Base-by-base conservation (phyloP, 768 basidiomycete species). In the Polyporus arcularius region DNA sequence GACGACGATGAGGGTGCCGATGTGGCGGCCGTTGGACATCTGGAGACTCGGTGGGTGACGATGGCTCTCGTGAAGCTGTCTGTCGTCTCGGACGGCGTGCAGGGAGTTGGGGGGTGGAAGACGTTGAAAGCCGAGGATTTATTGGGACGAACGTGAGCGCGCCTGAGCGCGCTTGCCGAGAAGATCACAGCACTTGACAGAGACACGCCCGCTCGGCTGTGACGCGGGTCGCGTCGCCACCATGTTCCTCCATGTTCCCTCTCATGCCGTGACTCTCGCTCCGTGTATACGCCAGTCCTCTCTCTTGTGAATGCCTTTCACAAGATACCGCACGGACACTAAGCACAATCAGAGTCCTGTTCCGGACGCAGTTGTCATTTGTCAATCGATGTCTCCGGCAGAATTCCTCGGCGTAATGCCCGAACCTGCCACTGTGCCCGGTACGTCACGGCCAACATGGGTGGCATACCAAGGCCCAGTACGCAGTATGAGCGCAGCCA, bases 1-100 rank as follows among this genome's bases (percentile, higher is more conserved):
- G 68, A 98, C 94, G 51, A 89, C 91, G 65, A 98, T 88, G 74
- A 98, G 85, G 18, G 96, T 98, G 40, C 96, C 96, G 62, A 98
- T 90, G 76, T 92, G 87, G 64, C 82, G 84, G 56, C 82, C 76
- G 61, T 80, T 74, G 62, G 86, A 78, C 87, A 90, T 62, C 49
- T 55, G 60, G 26, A 41, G 47, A 40, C 18, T 54, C 26, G 42
- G 31, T 11, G 43, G 53, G 55, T 15, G 45, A n/a, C 16, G 39
- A 26, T 31, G 35, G 45, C 40, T 28, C 35, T 59, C 38, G 46
- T 42, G 21, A 28, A 35, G 38, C 16, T 39, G 52, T 16, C 8
- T 30, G 30, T 18, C 14, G 16, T 26, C 21, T 42, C 39, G 55
- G 58, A 48, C 42, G 54, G 54, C 18, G 62, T 32, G 48, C 32